These are phyloP conservation scores for Xylaria curta DNA, from an alignment of 495 filamentous ascomycete genomes.

Conservation along the genomic window DNA sequence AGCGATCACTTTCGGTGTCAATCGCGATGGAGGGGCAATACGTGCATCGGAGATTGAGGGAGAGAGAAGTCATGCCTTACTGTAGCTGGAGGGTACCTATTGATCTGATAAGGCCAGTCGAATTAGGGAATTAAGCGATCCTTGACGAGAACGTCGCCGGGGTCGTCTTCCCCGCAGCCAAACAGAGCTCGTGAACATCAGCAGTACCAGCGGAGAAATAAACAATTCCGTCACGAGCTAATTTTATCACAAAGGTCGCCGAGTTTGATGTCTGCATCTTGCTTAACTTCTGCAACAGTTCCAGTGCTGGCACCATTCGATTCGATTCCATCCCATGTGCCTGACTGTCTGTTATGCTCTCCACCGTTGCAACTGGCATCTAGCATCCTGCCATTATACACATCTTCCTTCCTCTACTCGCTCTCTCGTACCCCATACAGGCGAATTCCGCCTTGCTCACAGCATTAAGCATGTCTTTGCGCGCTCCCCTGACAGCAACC, in stretches of 20 bases:
- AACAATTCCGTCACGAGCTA: not conserved
- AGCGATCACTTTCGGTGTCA: constrained; percentile 17
- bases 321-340: not conserved
- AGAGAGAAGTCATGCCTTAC: constrained; percentile 5
- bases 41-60: constrained; percentile 27
- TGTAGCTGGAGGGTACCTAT: not conserved
- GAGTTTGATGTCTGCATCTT: not conserved
- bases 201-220: constrained; percentile 9
- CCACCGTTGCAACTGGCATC: not conserved
- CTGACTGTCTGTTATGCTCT: not conserved
- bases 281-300: constrained; percentile 9
- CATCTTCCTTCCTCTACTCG: not conserved
- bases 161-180: constrained; percentile 14
- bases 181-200: constrained; percentile 14
- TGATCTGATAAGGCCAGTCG: constrained; percentile 23
- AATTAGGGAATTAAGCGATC: not conserved
- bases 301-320: not conserved
- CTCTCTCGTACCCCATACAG: not conserved
- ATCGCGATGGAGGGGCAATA: constrained; percentile 18
- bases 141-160: not conserved
- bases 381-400: not conserved
- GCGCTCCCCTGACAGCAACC: constrained; percentile 14
- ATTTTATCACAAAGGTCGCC: constrained; percentile 1
- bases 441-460: constrained; percentile 8
- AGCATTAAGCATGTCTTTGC: constrained; percentile 1